Evolutionary conservation across 2,329 filamentous ascomycete genomes (phyloP).

Genomic region (Gremmenia infestans): DNA sequence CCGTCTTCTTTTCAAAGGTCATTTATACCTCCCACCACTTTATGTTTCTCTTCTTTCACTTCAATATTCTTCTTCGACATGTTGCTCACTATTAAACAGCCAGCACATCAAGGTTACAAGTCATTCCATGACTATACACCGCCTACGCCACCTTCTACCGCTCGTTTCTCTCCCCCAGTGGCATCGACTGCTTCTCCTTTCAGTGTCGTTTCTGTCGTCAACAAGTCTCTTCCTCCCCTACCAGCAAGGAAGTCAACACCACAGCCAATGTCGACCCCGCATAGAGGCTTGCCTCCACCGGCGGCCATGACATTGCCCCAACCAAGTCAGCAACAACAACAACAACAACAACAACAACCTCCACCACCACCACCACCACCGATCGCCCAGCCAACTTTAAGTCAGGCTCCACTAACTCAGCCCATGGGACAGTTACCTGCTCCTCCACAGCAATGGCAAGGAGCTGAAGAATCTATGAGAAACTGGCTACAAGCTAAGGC

Average conservation of each 20-base stretch:
- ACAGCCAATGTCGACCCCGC: conserved; percentile 63
- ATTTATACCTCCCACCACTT: conserved; percentile 21
- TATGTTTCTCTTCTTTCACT: conserved; percentile 27
- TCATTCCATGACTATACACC: conserved; percentile 44
- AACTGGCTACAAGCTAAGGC: conserved; percentile 66
- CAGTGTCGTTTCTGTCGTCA: conserved; percentile 26
- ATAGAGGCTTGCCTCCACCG: conserved; percentile 65
- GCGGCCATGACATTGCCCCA: conserved; percentile 57
- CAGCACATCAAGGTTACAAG: conserved; percentile 41
- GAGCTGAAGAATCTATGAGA: conserved; percentile 65
- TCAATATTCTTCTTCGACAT: conserved; percentile 34
- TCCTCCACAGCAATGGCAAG: conserved; percentile 61
- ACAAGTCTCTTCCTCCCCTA: conserved; percentile 30
- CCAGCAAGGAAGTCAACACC: conserved; percentile 37
- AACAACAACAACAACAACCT: conserved; percentile 11
- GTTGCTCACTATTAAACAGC: conserved; percentile 48
- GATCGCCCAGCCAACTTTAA: conserved; percentile 33
- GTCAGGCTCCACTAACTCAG: conserved; percentile 25
- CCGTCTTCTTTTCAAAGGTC: conserved; percentile 24
- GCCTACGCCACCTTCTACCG: conserved; percentile 35
- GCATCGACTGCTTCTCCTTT: conserved; percentile 31
- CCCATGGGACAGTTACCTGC: conserved; percentile 53
- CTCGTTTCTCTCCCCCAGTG: conserved; percentile 37
- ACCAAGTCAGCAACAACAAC: conserved; percentile 13
- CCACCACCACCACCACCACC: conserved; percentile 11